phyloP scores from a whole-genome alignment of 2,329 filamentous ascomycete species.

The Bisporella sp. region DNA sequence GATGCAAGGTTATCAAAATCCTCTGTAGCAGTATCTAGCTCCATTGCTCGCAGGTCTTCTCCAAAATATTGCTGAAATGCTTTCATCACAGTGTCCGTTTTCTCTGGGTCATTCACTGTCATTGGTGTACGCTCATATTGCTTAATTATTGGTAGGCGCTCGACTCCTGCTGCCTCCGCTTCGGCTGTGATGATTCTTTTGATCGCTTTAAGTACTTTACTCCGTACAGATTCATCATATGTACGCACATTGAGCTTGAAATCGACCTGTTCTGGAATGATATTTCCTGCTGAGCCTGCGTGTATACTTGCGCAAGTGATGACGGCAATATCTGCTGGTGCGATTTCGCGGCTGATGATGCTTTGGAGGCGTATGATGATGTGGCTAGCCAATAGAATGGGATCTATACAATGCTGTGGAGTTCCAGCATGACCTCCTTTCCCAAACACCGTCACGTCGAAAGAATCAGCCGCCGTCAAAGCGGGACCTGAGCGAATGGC shows the following conservation, averaged over 20 bases:
- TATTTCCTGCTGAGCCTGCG: slow-evolving; percentile 33
- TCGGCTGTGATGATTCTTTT: slow-evolving; percentile 38
- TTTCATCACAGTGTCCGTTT: no score
- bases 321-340: slow-evolving; percentile 35
- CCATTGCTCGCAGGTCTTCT: no score
- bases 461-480: slow-evolving; percentile 28
- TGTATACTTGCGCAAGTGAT: slow-evolving; percentile 36
- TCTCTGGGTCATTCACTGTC: slow-evolving; percentile 7
- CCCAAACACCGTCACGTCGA: slow-evolving; percentile 31
- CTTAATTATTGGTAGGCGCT: neutral
- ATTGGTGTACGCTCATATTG: slow-evolving; percentile 4
- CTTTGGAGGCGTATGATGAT: slow-evolving; percentile 33
- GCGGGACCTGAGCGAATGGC: slow-evolving; percentile 26
- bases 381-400: slow-evolving; percentile 34
- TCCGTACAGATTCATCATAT: slow-evolving; percentile 23
- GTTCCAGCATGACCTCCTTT: slow-evolving; percentile 34
- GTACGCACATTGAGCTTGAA: slow-evolving; percentile 34
- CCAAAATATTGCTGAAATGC: no score
- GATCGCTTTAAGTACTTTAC: slow-evolving; percentile 29
- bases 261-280: slow-evolving; percentile 34
- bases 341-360: slow-evolving; percentile 31
- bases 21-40: slow-evolving; percentile 1
- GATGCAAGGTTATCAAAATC: slow-evolving; percentile 37
- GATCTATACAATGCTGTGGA: slow-evolving; percentile 38
- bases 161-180: slow-evolving; percentile 11